A percentile compares a stretch with the other conserved stretches of the same genome.
Evolutionary conservation across 2,329 filamentous ascomycete species (phyloP).

Genomic region (Colletotrichum camelliae): DNA sequence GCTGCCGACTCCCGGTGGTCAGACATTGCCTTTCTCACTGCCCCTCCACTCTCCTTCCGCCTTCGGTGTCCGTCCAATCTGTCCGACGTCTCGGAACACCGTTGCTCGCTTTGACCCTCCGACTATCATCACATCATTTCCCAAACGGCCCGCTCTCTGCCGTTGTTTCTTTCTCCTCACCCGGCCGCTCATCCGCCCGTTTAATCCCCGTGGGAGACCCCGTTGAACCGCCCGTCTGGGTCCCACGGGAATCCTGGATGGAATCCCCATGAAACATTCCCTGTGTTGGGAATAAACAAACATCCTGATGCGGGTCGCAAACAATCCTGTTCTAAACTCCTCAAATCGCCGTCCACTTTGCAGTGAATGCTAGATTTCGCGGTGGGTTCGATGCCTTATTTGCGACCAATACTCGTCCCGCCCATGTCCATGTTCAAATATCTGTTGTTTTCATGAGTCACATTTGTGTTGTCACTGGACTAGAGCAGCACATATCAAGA

Average conservation of each 20-base stretch:
- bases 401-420: background rate
- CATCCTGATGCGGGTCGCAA: background rate
- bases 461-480: background rate
- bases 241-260: background rate
- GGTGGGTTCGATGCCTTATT: background rate
- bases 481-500: background rate
- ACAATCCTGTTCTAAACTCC: background rate
- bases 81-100: constrained; percentile 1
- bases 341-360: background rate
- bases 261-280: background rate
- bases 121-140: background rate
- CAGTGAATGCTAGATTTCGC: background rate
- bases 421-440: background rate
- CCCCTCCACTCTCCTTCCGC: background rate
- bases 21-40: background rate
- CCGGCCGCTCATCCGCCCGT: background rate
- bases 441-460: background rate
- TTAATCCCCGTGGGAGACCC: background rate
- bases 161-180: background rate
- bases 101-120: background rate
- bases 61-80: background rate
- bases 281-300: background rate
- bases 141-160: background rate
- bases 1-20: background rate
- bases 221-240: background rate